These are phyloP conservation scores for Carex arenaria DNA, from an alignment of 202 grass and related monocot species.

Conservation along the genomic window DNA sequence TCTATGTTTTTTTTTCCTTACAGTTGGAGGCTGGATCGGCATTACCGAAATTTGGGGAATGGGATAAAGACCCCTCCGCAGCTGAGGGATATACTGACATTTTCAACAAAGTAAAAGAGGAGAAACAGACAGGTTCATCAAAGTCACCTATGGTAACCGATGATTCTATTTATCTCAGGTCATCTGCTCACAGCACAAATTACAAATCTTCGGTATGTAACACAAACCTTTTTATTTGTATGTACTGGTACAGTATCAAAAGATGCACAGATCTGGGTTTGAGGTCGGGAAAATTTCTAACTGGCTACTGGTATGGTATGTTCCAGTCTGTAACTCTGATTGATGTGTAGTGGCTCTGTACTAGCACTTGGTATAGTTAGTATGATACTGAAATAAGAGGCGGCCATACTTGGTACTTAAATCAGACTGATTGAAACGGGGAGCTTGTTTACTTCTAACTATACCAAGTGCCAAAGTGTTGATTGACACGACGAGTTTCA, in stretches of 20 bases:
- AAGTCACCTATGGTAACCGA: conserved; percentile 27
- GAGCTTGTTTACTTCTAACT: background rate
- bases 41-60: conserved; percentile 89
- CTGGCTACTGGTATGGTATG: background rate
- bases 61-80: conserved; percentile 82
- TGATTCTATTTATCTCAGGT: conserved; percentile 14
- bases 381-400: background rate
- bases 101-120: conserved; percentile 81
- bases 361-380: background rate
- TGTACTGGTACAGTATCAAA: background rate
- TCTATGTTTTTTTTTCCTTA: background rate
- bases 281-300: background rate
- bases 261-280: background rate
- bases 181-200: conserved; percentile 29
- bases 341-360: background rate
- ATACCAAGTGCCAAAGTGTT: background rate
- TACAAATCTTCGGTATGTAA: conserved; percentile 52
- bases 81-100: conserved; percentile 83
- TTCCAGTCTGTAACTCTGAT: background rate
- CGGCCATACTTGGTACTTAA: background rate
- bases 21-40: conserved; percentile 61
- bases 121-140: conserved; percentile 52
- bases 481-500: background rate
- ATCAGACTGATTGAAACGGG: background rate
- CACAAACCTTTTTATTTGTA: background rate